These are phyloP conservation scores for Peronospora farinosa DNA, from an alignment of 352 stramenopile genomes.

Conservation along the genomic window DNA sequence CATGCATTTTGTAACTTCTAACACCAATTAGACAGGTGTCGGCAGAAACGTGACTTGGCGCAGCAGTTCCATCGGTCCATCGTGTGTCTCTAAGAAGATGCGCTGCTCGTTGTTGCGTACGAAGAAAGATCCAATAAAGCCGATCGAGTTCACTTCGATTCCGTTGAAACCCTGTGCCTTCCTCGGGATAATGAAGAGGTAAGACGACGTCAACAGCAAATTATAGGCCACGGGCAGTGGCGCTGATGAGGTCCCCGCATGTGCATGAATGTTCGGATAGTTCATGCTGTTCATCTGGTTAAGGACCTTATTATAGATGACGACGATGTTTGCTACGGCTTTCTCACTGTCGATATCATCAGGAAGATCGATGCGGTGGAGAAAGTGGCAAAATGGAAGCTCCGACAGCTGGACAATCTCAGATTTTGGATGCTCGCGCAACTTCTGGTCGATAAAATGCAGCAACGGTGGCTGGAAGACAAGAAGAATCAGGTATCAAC, in stretches of 20 bases:
- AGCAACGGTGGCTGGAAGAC: conserved; percentile 55
- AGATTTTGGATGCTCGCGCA: conserved; percentile 27
- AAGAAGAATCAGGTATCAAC: conserved; percentile 5
- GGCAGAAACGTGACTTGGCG: conserved; percentile 56
- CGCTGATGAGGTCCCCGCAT: neutral
- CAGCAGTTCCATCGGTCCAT: conserved; percentile 52
- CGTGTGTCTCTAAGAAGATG: conserved; percentile 41
- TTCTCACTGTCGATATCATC: conserved; percentile 35
- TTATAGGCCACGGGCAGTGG: conserved; percentile 61
- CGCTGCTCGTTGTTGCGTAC: conserved; percentile 56
- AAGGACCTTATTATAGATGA: conserved; percentile 47
- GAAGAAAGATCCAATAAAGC: conserved; percentile 79
- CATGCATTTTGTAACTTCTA: too few species aligned
- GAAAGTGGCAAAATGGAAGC: conserved; percentile 68
- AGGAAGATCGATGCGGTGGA: conserved; percentile 50
- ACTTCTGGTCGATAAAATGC: conserved; percentile 58
- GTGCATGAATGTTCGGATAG: conserved; percentile 20
- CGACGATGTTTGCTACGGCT: conserved; percentile 33
- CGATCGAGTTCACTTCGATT: conserved; percentile 84
- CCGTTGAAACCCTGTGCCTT: conserved; percentile 41
- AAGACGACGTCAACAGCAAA: conserved; percentile 61
- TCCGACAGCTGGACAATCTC: conserved; percentile 51
- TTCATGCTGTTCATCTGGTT: conserved; percentile 32
- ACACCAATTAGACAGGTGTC: neutral
- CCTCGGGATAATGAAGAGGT: conserved; percentile 67